Percentiles rank a stretch among this genome's conserved stretches.
These are phyloP conservation scores for Hypoxylon sp. DNA, from an alignment of 2,329 filamentous ascomycete species.

Conservation along the genomic window DNA sequence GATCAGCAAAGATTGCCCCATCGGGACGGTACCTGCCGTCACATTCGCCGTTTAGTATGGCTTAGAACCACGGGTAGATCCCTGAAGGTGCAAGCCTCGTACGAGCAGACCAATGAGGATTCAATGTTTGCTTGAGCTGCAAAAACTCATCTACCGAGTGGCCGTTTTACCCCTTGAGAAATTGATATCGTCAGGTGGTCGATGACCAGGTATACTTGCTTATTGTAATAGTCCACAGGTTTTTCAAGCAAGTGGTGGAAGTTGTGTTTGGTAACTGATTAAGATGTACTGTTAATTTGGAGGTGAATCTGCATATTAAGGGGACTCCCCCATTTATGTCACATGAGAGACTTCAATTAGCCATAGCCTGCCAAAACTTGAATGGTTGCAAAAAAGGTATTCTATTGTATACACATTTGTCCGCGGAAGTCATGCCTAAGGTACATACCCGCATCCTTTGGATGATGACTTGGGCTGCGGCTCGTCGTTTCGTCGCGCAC, in stretches of 20 bases:
- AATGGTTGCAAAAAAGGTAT: slow-evolving; percentile 39
- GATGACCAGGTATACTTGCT: not conserved
- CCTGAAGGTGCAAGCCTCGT: not conserved
- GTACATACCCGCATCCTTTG: slow-evolving; percentile 43
- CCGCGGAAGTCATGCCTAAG: slow-evolving; percentile 45
- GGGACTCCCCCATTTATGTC: not conserved
- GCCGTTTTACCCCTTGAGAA: not conserved
- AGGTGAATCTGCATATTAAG: not conserved
- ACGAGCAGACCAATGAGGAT: not conserved
- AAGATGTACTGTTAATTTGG: not conserved
- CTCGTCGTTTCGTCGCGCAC: slow-evolving; percentile 16
- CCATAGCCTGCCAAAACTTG: slow-evolving; percentile 3
- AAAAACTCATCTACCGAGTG: not conserved
- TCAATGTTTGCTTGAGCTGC: not conserved
- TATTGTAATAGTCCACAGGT: not conserved
- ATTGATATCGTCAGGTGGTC: not conserved
- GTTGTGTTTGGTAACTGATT: not conserved
- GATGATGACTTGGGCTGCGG: slow-evolving; percentile 22
- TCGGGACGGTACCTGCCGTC: not conserved
- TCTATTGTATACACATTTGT: slow-evolving; percentile 51
- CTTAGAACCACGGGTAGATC: not conserved
- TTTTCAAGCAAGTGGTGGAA: not conserved
- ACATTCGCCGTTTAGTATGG: not conserved
- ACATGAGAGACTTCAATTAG: not conserved
- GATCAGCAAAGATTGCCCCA: slow-evolving; percentile 16